These are phyloP conservation scores for Pichia cephalocereana DNA, from an alignment of 805 yeast genomes.

Conservation along the genomic window DNA sequence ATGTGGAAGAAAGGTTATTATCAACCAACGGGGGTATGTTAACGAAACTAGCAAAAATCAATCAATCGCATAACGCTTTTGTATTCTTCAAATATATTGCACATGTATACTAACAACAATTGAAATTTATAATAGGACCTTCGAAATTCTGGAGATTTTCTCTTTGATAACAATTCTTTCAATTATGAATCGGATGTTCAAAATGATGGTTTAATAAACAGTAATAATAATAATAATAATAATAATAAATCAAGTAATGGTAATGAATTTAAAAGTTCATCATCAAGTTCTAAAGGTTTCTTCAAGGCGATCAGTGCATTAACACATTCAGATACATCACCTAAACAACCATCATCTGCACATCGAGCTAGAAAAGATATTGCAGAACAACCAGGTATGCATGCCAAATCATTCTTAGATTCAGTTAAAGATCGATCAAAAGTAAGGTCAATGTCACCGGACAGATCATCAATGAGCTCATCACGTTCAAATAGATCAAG, in stretches of 20 bases:
- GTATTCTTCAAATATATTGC: too few relatives aligned
- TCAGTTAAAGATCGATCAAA: slow-evolving; percentile 5
- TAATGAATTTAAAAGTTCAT: neutral
- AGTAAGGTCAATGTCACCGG: slow-evolving; percentile 5
- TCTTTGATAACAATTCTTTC: slow-evolving; percentile 6
- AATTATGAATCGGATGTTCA: slow-evolving; percentile 4
- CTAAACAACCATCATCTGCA: slow-evolving; percentile 7
- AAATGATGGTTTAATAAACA: neutral
- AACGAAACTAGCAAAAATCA: too few relatives aligned
- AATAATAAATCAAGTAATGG: neutral
- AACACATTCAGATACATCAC: slow-evolving; percentile 3
- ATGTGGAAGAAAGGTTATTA: slow-evolving; percentile 28
- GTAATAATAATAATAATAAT: neutral
- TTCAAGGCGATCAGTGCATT: slow-evolving; percentile 9
- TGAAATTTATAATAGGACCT: neutral
- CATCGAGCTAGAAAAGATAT: slow-evolving; percentile 5
- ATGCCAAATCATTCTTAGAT: slow-evolving; percentile 9
- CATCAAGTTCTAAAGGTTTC: slow-evolving; percentile 1
- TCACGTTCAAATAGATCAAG: slow-evolving; percentile 1
- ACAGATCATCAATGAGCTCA: slow-evolving; percentile 4
- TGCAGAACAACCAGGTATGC: slow-evolving; percentile 8
- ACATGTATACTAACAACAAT: neutral
- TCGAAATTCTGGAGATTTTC: slow-evolving; percentile 3
- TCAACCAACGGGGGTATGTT: slow-evolving; percentile 23
- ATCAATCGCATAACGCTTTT: too few relatives aligned